A percentile compares a stretch with the other conserved stretches of the same genome.
Conservation (phyloP, 2,329 filamentous ascomycete species). For the Lasiodiplodia citricola region DNA sequence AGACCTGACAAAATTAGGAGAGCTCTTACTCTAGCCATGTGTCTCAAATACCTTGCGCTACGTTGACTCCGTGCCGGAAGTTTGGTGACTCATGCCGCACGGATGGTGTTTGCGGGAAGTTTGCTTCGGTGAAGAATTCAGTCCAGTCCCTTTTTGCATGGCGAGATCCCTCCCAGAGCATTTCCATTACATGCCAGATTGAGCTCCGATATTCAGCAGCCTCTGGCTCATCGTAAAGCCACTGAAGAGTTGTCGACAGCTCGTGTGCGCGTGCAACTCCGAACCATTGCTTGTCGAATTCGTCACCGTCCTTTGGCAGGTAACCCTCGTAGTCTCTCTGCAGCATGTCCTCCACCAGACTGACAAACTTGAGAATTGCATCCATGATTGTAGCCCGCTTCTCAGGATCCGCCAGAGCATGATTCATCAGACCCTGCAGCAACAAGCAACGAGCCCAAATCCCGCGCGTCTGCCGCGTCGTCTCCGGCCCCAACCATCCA, state of each 20-base stretch:
- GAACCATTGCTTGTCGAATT: slow-evolving; percentile 29
- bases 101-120: slow-evolving; percentile 33
- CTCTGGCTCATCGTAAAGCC: slow-evolving; percentile 49
- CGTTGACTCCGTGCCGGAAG: slow-evolving; percentile 52
- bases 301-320: slow-evolving; percentile 50
- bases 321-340: slow-evolving; percentile 58
- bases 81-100: slow-evolving; percentile 23
- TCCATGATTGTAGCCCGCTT: slow-evolving; percentile 52
- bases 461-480: slow-evolving; percentile 45
- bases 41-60: slow-evolving; percentile 46
- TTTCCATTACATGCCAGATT: slow-evolving; percentile 50
- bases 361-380: slow-evolving; percentile 57
- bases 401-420: slow-evolving; percentile 55
- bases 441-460: slow-evolving; percentile 61
- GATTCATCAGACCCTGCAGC: slow-evolving; percentile 57
- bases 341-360: slow-evolving; percentile 61
- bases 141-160: slow-evolving; percentile 41
- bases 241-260: slow-evolving; percentile 54
- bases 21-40: neutral
- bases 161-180: slow-evolving; percentile 41
- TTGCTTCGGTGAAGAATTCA: slow-evolving; percentile 41
- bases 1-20: neutral
- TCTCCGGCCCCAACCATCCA: slow-evolving; percentile 65
- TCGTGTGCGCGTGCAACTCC: slow-evolving; percentile 39
- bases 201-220: neutral